Evolutionary conservation across 768 basidiomycete genomes (phyloP), one percentile per base, ranked within the genome.

Genomic region (Leccinum truebloodii): DNA sequence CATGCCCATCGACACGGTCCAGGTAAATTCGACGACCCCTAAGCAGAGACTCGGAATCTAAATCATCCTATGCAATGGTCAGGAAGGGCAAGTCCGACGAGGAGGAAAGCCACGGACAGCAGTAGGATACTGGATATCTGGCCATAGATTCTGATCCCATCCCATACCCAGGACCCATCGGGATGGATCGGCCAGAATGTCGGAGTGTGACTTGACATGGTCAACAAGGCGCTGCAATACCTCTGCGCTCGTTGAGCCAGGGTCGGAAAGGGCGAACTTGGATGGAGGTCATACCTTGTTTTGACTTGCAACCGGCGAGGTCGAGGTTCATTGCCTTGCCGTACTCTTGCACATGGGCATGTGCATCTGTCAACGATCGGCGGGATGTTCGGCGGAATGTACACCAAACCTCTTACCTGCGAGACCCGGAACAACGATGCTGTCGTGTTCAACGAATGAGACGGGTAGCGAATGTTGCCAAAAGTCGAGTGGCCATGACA

Each of bases 141-240:
- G 63, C 90, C 90, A 93, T 59, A 82, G 80, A 1, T 90, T 96
- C 73, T 98, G 94, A 68, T 98, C 92, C 95, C 95, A 98, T 5
- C 95, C 95, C 78, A 89, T 83, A 12, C 94, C 95, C 65, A 87
- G 78, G 46, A 97, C 83, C 92, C 93, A 97, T 6, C 69, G 76
- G 3, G 80, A 75, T 3, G 75, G 77, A 67, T 90, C 81, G 3
- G 79, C 69, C 1, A 76, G 70, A 6, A 88, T 70, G 41, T 86
- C 84, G 0, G 89, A 84, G 55, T 86, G 83, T 1, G 79, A 72
- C 4, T 76, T 67, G 58, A 94, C 81, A 62, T 88, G 87, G 1
- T 72, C 63, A 58, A 85, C 86, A 35, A 94, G 75, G 1, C 81
- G 78, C 4, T 81, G 77, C 14, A 92, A 72, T 12, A 92, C 80